Base-by-base conservation (phyloP, 805 yeast species). In the Ogataea pini region DNA sequence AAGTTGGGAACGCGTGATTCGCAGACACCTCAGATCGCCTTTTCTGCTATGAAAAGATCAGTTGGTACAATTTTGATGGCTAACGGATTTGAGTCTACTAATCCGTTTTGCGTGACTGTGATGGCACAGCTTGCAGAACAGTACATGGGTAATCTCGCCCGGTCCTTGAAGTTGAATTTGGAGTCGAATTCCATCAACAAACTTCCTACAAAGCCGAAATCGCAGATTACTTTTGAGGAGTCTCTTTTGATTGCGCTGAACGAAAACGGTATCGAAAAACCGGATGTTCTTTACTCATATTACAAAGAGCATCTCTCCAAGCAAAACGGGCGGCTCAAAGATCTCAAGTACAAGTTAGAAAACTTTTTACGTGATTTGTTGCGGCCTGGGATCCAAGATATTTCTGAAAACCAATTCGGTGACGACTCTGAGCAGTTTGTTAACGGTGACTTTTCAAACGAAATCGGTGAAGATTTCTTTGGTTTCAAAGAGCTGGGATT, bases 401-500 rank as follows among this genome's bases (percentile, higher is more conserved):
- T 72, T 7, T 83, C 78, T 44, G 98, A 91, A 61, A 77, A 79
- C 46, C 86, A 82, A 55, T 94, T 94, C 65, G 82, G 73, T 32
- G 99, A 95, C 62, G 88, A 89, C 60, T 86, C 96, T 59, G 97
- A 94, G 54, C 96, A 92, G 66, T 94, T 91, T 63, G 69, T 92
- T 55, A 86, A 94, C 25, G 99, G 99, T 49, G 97, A 91, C 60
- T 94, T 94, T 65, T 86, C 97, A 1, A 85, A 80, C 58, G 97
- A 91, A 51, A 71, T 94, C 32, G 99, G 98, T 6, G 99, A 92
- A 59, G 99, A 94, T 69, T 94, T 91, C 76, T 95, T 95, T 71
- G 99, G 99, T 0, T 95, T 94, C 73, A 86, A 80, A 62, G 98
- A 92, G 56, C 73, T 94, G 41, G 99, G 99, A 0, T 71, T 94